Conservation (phyloP, 2,329 filamentous ascomycete genomes). For the Arachnomyces sp. region DNA sequence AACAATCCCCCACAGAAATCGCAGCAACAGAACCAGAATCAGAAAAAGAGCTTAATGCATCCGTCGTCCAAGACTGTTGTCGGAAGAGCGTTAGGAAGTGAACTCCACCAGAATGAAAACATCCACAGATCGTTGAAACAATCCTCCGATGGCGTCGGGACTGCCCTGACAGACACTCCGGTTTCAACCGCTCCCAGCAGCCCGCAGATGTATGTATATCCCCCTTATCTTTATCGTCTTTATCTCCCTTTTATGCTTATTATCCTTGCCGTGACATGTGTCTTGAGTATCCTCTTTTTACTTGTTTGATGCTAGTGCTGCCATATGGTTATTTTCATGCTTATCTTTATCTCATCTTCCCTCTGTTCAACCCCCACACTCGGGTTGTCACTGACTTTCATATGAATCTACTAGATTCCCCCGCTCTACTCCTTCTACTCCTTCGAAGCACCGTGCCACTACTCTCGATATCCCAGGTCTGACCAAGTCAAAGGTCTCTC, state of each 20-base stretch:
- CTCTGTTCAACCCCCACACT: not conserved
- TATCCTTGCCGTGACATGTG: slow-evolving; percentile 13
- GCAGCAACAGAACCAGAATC: slow-evolving; percentile 14
- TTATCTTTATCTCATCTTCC: not conserved
- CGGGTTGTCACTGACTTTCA: too few species aligned
- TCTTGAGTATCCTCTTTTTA: slow-evolving; percentile 6
- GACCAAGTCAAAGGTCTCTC: slow-evolving; percentile 90
- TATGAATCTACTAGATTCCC: slow-evolving; percentile 30
- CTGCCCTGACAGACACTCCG: slow-evolving; percentile 56
- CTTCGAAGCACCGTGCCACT: slow-evolving; percentile 75
- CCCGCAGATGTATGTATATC: slow-evolving; percentile 50
- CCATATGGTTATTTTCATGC: not conserved
- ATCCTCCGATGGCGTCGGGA: slow-evolving; percentile 38
- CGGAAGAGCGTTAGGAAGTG: slow-evolving; percentile 36
- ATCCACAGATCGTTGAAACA: slow-evolving; percentile 27
- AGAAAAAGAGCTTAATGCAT: slow-evolving; percentile 24
- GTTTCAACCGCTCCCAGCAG: slow-evolving; percentile 55
- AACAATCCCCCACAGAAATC: slow-evolving; percentile 5
- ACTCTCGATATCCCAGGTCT: slow-evolving; percentile 95
- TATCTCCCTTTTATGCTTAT: slow-evolving; percentile 11
- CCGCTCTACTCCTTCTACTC: slow-evolving; percentile 69
- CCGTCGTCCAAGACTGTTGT: slow-evolving; percentile 31
- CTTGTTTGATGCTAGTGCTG: not conserved
- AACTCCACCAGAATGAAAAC: slow-evolving; percentile 33
- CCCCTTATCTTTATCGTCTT: slow-evolving; percentile 7